Evolutionary conservation across 495 filamentous ascomycete species (phyloP).

Genomic region (Penicillium nucicola): DNA sequence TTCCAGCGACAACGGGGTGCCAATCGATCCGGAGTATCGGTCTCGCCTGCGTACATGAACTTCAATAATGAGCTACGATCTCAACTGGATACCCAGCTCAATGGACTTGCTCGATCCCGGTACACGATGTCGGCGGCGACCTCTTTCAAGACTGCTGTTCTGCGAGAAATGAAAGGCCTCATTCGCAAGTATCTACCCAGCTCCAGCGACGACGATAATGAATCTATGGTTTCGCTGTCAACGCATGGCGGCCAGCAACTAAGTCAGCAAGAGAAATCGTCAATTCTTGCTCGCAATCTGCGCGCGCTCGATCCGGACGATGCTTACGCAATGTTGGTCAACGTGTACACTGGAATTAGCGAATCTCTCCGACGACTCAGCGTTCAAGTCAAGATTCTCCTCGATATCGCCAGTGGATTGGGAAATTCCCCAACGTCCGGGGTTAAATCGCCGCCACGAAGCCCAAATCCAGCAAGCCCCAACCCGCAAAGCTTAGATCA

Average conservation of each 20-base stretch:
- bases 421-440: slow-evolving; percentile 31
- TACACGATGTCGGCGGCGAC: slow-evolving; percentile 76
- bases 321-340: slow-evolving; percentile 79
- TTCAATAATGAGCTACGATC: slow-evolving; percentile 65
- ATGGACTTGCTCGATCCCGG: slow-evolving; percentile 74
- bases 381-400: slow-evolving; percentile 90
- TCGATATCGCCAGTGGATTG: slow-evolving; percentile 87
- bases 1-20: slow-evolving; percentile 63
- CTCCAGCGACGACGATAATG: slow-evolving; percentile 88
- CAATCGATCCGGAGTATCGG: slow-evolving; percentile 62
- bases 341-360: slow-evolving; percentile 80
- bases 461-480: slow-evolving; percentile 44
- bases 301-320: slow-evolving; percentile 78
- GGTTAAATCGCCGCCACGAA: slow-evolving; percentile 45
- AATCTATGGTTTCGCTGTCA: slow-evolving; percentile 83
- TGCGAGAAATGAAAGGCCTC: slow-evolving; percentile 82
- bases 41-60: slow-evolving; percentile 70
- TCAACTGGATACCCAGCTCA: slow-evolving; percentile 63
- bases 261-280: slow-evolving; percentile 84
- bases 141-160: slow-evolving; percentile 80
- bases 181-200: slow-evolving; percentile 85
- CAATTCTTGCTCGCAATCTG: slow-evolving; percentile 86
- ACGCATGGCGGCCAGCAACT: slow-evolving; percentile 69
- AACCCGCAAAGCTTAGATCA: slow-evolving; percentile 30
- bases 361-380: slow-evolving; percentile 81